Evolutionary conservation across 768 basidiomycete species (phyloP).

Genomic region (Candolleomyces eurysporus): DNA sequence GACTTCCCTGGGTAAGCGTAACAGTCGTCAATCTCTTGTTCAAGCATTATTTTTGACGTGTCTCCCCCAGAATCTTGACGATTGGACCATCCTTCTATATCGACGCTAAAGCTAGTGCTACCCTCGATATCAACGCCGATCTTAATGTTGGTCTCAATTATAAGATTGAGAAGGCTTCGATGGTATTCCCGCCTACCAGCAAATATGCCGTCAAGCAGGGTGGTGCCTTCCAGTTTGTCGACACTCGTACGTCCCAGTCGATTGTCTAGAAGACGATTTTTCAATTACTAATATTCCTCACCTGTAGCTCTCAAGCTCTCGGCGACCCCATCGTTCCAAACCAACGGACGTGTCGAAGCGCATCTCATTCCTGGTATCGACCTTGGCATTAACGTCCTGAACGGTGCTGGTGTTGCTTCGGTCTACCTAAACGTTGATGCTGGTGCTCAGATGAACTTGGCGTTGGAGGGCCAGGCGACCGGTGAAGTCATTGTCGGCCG

Average conservation of each 20-base stretch:
- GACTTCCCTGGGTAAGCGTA: neutral
- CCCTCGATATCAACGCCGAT: conserved; percentile 35
- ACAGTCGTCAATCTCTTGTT: too few species aligned
- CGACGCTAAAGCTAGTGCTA: conserved; percentile 33
- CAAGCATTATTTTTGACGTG: too few species aligned
- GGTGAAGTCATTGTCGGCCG: neutral
- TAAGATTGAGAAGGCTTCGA: conserved; percentile 35
- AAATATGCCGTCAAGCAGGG: conserved; percentile 9
- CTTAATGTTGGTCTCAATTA: conserved; percentile 43
- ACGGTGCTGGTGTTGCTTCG: conserved; percentile 29
- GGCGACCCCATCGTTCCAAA: conserved; percentile 36
- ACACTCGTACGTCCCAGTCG: conserved; percentile 38
- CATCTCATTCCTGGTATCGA: conserved; percentile 50
- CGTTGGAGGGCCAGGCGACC: conserved; percentile 17
- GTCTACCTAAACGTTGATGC: conserved; percentile 44
- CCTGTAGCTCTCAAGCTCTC: conserved; percentile 38
- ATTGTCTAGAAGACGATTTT: neutral
- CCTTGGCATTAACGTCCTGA: conserved; percentile 43
- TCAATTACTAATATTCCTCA: neutral
- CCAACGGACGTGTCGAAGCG: conserved; percentile 40
- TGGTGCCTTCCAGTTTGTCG: conserved; percentile 31
- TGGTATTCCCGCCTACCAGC: conserved; percentile 42
- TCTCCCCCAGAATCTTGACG: conserved; percentile 35
- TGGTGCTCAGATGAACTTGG: conserved; percentile 27
- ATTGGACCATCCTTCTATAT: conserved; percentile 49